Percentiles rank a stretch among this genome's conserved stretches.
Evolutionary conservation across 108 stramenopile species (phyloP).

Genomic region (Conticribra weissflogii): DNA sequence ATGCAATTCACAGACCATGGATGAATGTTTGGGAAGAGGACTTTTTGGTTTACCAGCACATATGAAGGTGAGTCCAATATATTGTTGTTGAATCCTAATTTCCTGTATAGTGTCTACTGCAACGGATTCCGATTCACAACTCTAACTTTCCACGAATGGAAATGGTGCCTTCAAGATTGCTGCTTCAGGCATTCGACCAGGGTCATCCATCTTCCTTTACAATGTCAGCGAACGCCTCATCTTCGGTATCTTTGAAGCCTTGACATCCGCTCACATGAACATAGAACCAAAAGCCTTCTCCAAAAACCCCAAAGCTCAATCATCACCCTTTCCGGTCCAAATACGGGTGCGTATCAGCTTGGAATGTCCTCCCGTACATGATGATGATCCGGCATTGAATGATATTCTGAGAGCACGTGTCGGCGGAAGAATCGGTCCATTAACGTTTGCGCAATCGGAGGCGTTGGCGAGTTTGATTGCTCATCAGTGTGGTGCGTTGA

Average conservation of each 20-base stretch:
- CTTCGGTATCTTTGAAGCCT: conserved; percentile 91
- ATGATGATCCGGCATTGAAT: conserved; percentile 81
- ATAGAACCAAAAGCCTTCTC: conserved; percentile 87
- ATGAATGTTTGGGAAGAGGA: conserved; percentile 87
- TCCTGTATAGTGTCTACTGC: too few species aligned
- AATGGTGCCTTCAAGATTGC: conserved; percentile 54
- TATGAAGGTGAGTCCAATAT: conserved; percentile 73
- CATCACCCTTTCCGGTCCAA: conserved; percentile 88
- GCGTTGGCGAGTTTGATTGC: conserved; percentile 81
- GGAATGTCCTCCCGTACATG: conserved; percentile 87
- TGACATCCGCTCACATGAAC: conserved; percentile 78
- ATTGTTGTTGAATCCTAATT: too few species aligned
- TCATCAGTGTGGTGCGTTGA: conserved; percentile 82
- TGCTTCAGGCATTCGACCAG: conserved; percentile 75
- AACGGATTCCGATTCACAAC: too few species aligned
- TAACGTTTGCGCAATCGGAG: conserved; percentile 81
- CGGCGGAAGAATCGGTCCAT: conserved; percentile 77
- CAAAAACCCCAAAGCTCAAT: conserved; percentile 85
- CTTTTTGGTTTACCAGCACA: conserved; percentile 87
- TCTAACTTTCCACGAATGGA: too few species aligned
- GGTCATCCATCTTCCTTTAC: conserved; percentile 84
- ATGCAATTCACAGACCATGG: conserved; percentile 85
- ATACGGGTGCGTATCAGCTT: conserved; percentile 79
- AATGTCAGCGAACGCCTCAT: conserved; percentile 85
- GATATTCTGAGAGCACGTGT: conserved; percentile 83